Evolutionary conservation across 2,329 filamentous ascomycete genomes (phyloP), one percentile per base, ranked within the genome.

Genomic region (Cytospora schulzeri): DNA sequence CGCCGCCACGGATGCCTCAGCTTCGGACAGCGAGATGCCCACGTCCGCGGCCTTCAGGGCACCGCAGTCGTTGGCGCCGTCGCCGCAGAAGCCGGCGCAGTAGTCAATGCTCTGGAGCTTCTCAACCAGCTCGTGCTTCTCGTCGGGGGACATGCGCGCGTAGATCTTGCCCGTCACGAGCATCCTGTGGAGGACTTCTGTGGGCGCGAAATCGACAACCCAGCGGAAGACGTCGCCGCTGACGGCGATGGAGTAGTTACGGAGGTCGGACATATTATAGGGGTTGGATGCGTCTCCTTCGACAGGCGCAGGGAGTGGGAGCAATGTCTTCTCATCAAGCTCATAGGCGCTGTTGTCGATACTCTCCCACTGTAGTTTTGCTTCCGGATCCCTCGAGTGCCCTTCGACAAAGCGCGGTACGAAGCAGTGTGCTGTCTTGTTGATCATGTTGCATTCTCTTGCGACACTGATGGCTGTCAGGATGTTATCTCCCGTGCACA

Each of bases 401-500:
- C 91, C 92, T 76, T 94, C 87, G 1, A 87, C 76, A 72, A 99
- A 97, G 71, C 91, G 91, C 19, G 95, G 93, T 7, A 98, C 89
- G 74, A 97, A 99, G 76, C 95, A 98, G 70, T 96, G 92, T 0
- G 92, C 90, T 31, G 87, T 88, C 67, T 84, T 87, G 71, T 93
- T 88, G 69, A 98, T 88, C 63, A 99, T 81, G 51, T 89, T 86
- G 75, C 93, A 97, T 73, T 98, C 93, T 71, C 93, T 86, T 4
- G 93, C 94, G 62, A 99, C 95, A 71, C 93, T 97, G 73, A 99
- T 93, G 26, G 95, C 95, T 12, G 95, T 99, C 62, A 98, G 79
- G 68, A 98, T 98, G 70, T 99, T 99, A 80, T 99, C 95, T 33
- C 95, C 95, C 0, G 95, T 99, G 68, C 96, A 96, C 95, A 99